A percentile compares a stretch with the other conserved stretches of the same genome.
phyloP scores from a whole-genome alignment of 2,329 filamentous ascomycete genomes.

The Chalaropsis thielavioides region DNA sequence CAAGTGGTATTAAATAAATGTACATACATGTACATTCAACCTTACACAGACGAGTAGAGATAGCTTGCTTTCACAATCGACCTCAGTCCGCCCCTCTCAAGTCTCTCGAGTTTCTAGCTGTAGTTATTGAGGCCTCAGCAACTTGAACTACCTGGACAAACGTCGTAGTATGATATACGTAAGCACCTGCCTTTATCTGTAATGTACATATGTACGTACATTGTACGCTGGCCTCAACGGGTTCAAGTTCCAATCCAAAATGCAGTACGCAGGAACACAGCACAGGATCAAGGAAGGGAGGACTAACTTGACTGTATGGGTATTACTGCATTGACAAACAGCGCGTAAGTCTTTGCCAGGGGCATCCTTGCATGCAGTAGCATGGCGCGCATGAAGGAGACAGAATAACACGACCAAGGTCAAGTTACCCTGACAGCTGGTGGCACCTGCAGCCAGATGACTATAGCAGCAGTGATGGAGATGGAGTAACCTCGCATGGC shows the following conservation, averaged over 20 bases:
- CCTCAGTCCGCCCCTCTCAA: too few relatives aligned
- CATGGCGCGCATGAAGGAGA: neutral
- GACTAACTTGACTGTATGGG: neutral
- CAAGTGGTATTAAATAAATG: too few relatives aligned
- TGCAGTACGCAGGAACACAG: neutral
- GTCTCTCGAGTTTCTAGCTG: too few relatives aligned
- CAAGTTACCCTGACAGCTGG: neutral
- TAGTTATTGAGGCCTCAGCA: too few relatives aligned
- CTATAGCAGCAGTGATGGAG: too few relatives aligned
- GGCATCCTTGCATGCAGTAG: neutral
- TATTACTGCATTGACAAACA: neutral
- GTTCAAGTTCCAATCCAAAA: neutral
- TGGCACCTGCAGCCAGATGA: neutral
- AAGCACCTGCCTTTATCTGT: too few relatives aligned
- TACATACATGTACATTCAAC: too few relatives aligned
- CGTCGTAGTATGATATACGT: too few relatives aligned
- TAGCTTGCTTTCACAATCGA: too few relatives aligned
- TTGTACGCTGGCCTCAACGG: neutral
- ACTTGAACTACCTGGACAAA: too few relatives aligned
- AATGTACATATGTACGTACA: neutral
- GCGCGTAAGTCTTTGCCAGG: neutral
- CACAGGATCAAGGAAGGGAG: neutral
- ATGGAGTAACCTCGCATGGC: too few relatives aligned
- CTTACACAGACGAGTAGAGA: too few relatives aligned
- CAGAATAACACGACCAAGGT: neutral